Percentiles rank a stretch among this genome's conserved stretches.
Conservation (phyloP, 495 filamentous ascomycete species). For the Penicillium malachiteum region DNA sequence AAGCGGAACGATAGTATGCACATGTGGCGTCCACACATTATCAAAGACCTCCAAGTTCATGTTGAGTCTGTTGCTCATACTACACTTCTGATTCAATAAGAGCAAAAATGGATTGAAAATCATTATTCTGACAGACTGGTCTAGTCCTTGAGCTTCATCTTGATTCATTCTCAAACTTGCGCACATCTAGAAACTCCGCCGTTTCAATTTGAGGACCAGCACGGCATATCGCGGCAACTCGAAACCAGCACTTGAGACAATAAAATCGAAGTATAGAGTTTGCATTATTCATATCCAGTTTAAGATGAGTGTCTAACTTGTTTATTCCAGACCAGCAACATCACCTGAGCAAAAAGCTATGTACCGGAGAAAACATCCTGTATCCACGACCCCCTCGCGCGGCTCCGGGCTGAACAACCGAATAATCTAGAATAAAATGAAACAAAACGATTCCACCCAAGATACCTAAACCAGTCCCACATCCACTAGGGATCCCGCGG, state of each 20-base stretch:
- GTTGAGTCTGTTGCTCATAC: background rate
- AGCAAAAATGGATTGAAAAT: no score
- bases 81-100: background rate
- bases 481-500: slow-evolving; percentile 7
- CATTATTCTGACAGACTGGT: background rate
- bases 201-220: background rate
- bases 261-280: slow-evolving; percentile 1
- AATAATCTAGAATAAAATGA: background rate
- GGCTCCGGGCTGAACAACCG: background rate
- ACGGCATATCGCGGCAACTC: slow-evolving; percentile 1
- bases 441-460: background rate
- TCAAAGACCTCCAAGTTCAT: background rate
- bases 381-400: background rate
- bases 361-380: background rate
- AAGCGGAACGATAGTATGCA: no score
- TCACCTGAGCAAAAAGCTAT: no score
- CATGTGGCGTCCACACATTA: no score
- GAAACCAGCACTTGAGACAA: background rate
- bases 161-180: no score
- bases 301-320: background rate
- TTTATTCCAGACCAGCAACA: background rate
- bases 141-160: background rate
- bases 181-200: background rate
- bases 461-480: background rate
- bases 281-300: background rate